phyloP scores from a whole-genome alignment of 768 basidiomycete genomes.

The Lepiota brunneoincarnata region DNA sequence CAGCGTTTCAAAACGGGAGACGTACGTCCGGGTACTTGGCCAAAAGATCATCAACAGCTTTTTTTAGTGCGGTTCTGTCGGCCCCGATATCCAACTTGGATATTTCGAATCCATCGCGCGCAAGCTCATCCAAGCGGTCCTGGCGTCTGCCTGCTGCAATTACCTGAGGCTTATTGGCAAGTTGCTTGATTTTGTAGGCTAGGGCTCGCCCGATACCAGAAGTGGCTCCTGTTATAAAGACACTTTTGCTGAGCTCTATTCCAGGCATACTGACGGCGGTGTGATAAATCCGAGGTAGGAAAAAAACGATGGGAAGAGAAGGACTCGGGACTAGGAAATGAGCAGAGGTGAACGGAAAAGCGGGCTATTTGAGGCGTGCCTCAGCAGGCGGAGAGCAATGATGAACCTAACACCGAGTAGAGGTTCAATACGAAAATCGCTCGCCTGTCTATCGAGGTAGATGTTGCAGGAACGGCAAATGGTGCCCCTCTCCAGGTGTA shows the following conservation, averaged over 20 bases:
- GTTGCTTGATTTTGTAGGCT: constrained; percentile 44
- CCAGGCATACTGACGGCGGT: constrained; percentile 24
- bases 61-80: constrained; percentile 34
- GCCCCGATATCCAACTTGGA: constrained; percentile 42
- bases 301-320: background rate
- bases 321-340: background rate
- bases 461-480: no score
- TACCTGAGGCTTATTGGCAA: constrained; percentile 47
- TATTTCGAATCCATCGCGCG: constrained; percentile 36
- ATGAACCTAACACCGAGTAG: no score
- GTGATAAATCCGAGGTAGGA: background rate
- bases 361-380: background rate
- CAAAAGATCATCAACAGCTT: constrained; percentile 37
- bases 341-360: background rate
- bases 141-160: constrained; percentile 50
- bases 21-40: constrained; percentile 46
- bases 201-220: constrained; percentile 57
- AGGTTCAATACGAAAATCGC: no score
- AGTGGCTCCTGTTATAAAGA: constrained; percentile 54
- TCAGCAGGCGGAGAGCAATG: no score
- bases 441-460: no score
- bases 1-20: background rate
- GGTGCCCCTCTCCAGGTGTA: no score
- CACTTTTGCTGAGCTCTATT: constrained; percentile 45
- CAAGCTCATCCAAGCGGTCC: constrained; percentile 50